These are phyloP conservation scores for Fusarium oligoseptatum DNA, from an alignment of 2,329 filamentous ascomycete species.

Conservation along the genomic window DNA sequence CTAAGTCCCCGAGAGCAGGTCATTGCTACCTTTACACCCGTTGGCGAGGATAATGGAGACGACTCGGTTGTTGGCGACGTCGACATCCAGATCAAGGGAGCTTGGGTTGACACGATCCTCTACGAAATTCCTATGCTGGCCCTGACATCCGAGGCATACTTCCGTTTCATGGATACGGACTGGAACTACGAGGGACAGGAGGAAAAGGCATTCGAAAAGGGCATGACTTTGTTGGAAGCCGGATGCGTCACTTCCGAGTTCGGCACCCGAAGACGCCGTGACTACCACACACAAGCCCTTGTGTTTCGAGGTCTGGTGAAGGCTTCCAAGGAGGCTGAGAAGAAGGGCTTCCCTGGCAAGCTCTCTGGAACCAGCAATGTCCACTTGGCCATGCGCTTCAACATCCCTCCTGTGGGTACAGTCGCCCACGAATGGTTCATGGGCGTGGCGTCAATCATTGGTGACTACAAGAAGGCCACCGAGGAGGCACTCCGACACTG, in stretches of 20 bases:
- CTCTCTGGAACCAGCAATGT: constrained; percentile 95
- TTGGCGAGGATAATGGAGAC: constrained; percentile 68
- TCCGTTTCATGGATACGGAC: constrained; percentile 94
- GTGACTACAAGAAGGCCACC: constrained; percentile 87
- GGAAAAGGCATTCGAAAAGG: constrained; percentile 87
- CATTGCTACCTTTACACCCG: constrained; percentile 72
- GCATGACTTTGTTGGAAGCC: constrained; percentile 78
- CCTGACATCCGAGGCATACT: constrained; percentile 94
- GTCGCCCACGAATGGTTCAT: constrained; percentile 99
- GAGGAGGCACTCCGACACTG: constrained; percentile 88
- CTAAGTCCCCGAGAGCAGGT: constrained; percentile 87
- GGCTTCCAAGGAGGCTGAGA: constrained; percentile 78
- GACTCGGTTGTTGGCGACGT: constrained; percentile 80
- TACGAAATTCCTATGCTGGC: constrained; percentile 97
- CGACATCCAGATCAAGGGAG: constrained; percentile 80
- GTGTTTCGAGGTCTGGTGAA: constrained; percentile 89
- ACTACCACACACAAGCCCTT: constrained; percentile 94
- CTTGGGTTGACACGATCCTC: constrained; percentile 95
- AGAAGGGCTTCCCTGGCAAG: constrained; percentile 76
- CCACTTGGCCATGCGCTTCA: constrained; percentile 94
- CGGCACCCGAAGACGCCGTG: constrained; percentile 86
- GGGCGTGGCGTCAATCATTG: constrained; percentile 92
- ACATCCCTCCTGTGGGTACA: constrained; percentile 86
- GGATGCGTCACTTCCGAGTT: constrained; percentile 96
- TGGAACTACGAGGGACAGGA: constrained; percentile 92